Conservation (phyloP, 306 rosid genomes). For the Prunus mongolica region DNA sequence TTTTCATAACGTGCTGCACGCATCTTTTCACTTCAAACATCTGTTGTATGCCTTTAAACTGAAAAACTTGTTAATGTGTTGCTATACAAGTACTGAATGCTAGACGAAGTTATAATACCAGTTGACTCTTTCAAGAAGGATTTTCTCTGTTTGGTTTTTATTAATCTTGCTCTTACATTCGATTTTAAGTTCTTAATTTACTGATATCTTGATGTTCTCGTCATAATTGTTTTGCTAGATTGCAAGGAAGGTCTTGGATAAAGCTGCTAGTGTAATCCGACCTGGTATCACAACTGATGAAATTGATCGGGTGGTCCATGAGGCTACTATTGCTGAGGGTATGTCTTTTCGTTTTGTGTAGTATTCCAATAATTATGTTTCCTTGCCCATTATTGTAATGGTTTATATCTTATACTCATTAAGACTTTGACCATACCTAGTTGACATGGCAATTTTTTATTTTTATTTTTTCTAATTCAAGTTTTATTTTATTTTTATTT, state of each 20-base stretch:
- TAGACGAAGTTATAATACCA: neutral
- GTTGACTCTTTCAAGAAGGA: neutral
- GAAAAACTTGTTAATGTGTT: neutral
- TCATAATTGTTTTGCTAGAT: constrained; percentile 33
- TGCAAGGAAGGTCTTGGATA: constrained; percentile 88
- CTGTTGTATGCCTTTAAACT: neutral
- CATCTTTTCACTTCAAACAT: neutral
- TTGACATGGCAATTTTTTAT: neutral
- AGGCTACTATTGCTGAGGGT: constrained; percentile 90
- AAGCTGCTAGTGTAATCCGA: constrained; percentile 70
- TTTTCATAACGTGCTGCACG: neutral
- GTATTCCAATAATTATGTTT: neutral
- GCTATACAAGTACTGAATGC: neutral
- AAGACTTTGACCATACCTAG: neutral
- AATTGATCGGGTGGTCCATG: constrained; percentile 88
- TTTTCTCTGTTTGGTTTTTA: neutral
- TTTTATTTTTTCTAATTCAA: neutral
- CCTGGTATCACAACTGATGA: constrained; percentile 98
- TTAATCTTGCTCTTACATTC: neutral
- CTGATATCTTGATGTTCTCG: neutral
- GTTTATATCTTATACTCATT: neutral
- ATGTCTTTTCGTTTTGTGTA: constrained; percentile 16
- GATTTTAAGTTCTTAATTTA: neutral
- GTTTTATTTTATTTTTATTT: neutral
- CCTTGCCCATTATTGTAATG: neutral